Evolutionary conservation across 345 rosid genomes (phyloP).

Genomic region (Linum usitatissimum): DNA sequence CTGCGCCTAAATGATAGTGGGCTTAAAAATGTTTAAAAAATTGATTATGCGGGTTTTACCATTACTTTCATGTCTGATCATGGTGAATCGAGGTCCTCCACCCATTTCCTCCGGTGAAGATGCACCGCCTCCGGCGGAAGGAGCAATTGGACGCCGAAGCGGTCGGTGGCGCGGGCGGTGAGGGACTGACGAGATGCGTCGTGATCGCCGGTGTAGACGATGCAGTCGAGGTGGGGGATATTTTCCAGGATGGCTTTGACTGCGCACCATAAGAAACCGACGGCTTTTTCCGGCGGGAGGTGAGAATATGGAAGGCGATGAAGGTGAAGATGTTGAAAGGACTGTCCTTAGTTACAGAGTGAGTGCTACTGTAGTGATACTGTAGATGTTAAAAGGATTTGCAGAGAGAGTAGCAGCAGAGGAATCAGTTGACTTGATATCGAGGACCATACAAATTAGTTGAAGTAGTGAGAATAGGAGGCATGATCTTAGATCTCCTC

Average conservation of each 20-base stretch:
- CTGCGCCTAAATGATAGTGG: too few relatives aligned
- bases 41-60: too few relatives aligned
- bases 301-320: constrained; percentile 27
- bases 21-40: too few relatives aligned
- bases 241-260: constrained; percentile 84
- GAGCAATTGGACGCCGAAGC: constrained; percentile 67
- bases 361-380: too few relatives aligned
- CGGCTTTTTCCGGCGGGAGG: constrained; percentile 34
- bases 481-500: constrained; percentile 53
- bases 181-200: constrained; percentile 56
- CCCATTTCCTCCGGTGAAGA: constrained; percentile 63
- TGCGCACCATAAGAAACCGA: constrained; percentile 92
- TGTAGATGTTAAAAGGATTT: too few relatives aligned
- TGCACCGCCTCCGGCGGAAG: constrained; percentile 75
- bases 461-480: constrained; percentile 56
- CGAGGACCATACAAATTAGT: too few relatives aligned
- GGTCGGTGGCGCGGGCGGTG: constrained; percentile 56
- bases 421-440: too few relatives aligned
- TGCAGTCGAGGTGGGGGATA: constrained; percentile 47
- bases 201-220: constrained; percentile 68
- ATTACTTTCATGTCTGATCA: constrained; percentile 99
- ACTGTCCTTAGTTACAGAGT: too few relatives aligned
- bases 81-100: constrained; percentile 89
- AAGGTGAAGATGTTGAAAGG: constrained; percentile 21
- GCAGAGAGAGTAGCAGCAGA: too few relatives aligned